These are phyloP conservation scores for Kandelia obovata DNA, from an alignment of 345 rosid genomes.

Conservation along the genomic window DNA sequence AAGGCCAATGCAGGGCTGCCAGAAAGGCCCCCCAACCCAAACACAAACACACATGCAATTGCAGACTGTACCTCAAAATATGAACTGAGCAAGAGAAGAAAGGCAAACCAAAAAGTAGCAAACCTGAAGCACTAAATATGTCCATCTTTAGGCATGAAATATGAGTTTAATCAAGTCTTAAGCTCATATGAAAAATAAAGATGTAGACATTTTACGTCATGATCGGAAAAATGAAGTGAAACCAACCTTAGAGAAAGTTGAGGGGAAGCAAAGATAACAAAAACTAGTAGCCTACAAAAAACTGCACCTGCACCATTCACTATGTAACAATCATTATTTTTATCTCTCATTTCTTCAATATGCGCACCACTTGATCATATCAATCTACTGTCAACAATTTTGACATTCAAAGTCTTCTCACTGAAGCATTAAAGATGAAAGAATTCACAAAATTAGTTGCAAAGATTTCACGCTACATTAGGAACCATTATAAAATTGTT, in stretches of 20 bases:
- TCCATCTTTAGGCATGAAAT: not conserved
- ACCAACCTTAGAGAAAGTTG: conserved; percentile 23
- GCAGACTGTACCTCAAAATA: too few species aligned
- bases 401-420: conserved; percentile 58
- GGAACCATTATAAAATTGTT: too few species aligned
- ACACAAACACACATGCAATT: too few species aligned
- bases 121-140: not conserved
- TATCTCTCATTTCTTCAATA: conserved; percentile 92
- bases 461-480: not conserved
- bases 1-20: too few species aligned
- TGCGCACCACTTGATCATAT: conserved; percentile 77
- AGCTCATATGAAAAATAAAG: not conserved
- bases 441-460: not conserved
- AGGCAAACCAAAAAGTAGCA: too few species aligned
- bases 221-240: not conserved
- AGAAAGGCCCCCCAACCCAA: too few species aligned
- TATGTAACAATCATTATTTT: conserved; percentile 79
- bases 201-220: not conserved
- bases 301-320: conserved; percentile 60
- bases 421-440: conserved; percentile 28
- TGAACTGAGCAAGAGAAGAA: too few species aligned
- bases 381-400: conserved; percentile 84
- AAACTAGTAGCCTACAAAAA: conserved; percentile 71
- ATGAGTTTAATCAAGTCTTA: not conserved
- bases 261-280: not conserved